Percentiles rank a stretch among this genome's conserved stretches.
Conservation (phyloP, 352 stramenopile species). For the Globisporangium paddicum region DNA sequence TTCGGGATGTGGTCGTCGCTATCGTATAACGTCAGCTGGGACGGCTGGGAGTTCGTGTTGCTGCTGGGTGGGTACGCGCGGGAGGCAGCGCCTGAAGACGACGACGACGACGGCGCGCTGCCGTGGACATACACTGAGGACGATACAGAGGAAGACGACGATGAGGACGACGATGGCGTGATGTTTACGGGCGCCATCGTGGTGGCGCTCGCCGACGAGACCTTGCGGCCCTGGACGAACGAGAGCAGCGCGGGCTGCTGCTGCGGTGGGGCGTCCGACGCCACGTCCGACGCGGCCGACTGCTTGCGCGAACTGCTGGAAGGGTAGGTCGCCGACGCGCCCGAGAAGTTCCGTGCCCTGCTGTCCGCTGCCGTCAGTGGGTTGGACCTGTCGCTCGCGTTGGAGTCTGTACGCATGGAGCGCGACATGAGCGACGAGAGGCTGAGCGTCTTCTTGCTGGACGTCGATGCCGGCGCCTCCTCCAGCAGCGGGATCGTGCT, state of each 20-base stretch:
- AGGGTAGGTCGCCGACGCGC: constrained; percentile 2
- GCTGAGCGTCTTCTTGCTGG: constrained; percentile 19
- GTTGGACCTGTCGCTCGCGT: constrained; percentile 14
- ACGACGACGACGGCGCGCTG: constrained; percentile 8
- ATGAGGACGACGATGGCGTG: not conserved
- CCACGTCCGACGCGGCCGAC: constrained; percentile 1
- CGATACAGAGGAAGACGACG: not conserved
- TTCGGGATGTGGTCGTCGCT: not conserved
- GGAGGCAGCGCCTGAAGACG: not conserved
- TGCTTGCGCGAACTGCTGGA: constrained; percentile 2
- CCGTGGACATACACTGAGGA: constrained; percentile 9
- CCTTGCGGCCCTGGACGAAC: constrained; percentile 2
- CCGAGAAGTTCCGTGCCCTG: constrained; percentile 2
- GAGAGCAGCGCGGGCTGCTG: not conserved
- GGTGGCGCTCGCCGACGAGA: not conserved
- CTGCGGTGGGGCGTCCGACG: constrained; percentile 1
- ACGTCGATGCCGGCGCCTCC: not conserved
- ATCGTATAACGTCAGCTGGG: constrained; percentile 3
- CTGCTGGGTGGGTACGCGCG: constrained; percentile 11
- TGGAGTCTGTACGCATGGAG: constrained; percentile 16
- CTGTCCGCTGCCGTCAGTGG: constrained; percentile 5
- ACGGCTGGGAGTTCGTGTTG: constrained; percentile 12
- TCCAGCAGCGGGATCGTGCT: constrained; percentile 14
- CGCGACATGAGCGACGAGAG: constrained; percentile 21
- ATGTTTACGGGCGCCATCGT: too few species aligned